phyloP scores from a whole-genome alignment of 805 yeast genomes.

The Candida ponderosae region DNA sequence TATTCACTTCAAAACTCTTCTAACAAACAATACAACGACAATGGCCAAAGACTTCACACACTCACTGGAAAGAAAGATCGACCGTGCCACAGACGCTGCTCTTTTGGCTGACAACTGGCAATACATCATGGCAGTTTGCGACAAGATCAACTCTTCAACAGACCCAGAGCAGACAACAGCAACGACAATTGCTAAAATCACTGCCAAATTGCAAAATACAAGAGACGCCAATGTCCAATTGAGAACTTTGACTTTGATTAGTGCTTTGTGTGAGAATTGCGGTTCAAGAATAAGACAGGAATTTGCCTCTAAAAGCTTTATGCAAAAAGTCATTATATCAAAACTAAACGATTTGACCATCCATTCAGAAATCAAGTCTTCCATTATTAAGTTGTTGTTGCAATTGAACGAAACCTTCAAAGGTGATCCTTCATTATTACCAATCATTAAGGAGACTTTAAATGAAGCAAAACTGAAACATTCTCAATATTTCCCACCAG shows the following conservation, averaged over 20 bases:
- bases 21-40: too few species aligned
- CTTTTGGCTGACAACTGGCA: slow-evolving; percentile 65
- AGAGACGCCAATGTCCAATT: slow-evolving; percentile 61
- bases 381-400: slow-evolving; percentile 57
- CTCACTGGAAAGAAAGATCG: not conserved
- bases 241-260: slow-evolving; percentile 45
- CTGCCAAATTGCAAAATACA: slow-evolving; percentile 34
- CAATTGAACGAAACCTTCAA: slow-evolving; percentile 61
- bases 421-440: slow-evolving; percentile 67
- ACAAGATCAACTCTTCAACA: slow-evolving; percentile 38
- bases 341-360: slow-evolving; percentile 46
- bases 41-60: slow-evolving; percentile 1
- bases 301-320: slow-evolving; percentile 48
- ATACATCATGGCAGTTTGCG: slow-evolving; percentile 56
- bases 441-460: slow-evolving; percentile 53
- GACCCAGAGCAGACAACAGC: slow-evolving; percentile 50
- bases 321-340: slow-evolving; percentile 34
- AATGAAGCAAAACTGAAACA: slow-evolving; percentile 35
- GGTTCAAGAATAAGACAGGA: slow-evolving; percentile 61
- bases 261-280: slow-evolving; percentile 68
- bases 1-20: too few species aligned
- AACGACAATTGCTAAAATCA: slow-evolving; percentile 37
- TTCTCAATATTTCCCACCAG: slow-evolving; percentile 37
- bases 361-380: slow-evolving; percentile 60
- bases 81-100: slow-evolving; percentile 56